Base-by-base conservation (phyloP, 225 moss, liverwort and hornwort genomes). In the Takakia lepidozioides region DNA sequence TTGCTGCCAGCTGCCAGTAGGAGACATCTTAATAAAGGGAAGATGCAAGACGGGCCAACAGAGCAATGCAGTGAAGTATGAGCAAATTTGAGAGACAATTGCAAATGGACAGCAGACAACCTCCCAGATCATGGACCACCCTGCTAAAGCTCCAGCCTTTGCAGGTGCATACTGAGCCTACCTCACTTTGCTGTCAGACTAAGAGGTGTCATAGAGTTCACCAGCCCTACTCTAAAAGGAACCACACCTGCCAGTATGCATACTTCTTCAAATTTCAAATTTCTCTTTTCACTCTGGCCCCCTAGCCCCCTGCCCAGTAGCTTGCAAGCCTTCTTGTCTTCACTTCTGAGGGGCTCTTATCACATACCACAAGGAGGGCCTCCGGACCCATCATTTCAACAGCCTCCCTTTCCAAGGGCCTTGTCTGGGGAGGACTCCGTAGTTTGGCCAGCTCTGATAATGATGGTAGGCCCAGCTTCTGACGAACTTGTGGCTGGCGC, bases 1-100 rank as follows among this genome's bases (percentile, higher is more conserved):
- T 72, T 43, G 81, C 76, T 52, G 93, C 88, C 61, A 88, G 65
- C 92, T 92, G 74, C 43, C 69, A 59, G 24, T n/a, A n/a, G n/a
- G n/a, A n/a, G n/a, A n/a, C n/a, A n/a, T n/a, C n/a, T n/a, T n/a
- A n/a, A n/a, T n/a, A n/a, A n/a, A n/a, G n/a, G n/a, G n/a, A n/a
- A n/a, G n/a, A n/a, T n/a, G n/a, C n/a, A n/a, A n/a, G n/a, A n/a
- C n/a, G n/a, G n/a, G n/a, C n/a, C n/a, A n/a, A n/a, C n/a, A n/a
- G n/a, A n/a, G n/a, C n/a, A n/a, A n/a, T n/a, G n/a, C n/a, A n/a
- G n/a, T n/a, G n/a, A n/a, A n/a, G n/a, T n/a, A n/a, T n/a, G n/a
- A n/a, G n/a, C n/a, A n/a, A n/a, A n/a, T n/a, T n/a, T n/a, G n/a
- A n/a, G n/a, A n/a, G n/a, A n/a, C n/a, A n/a, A n/a, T 32, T 32